phyloP scores from a whole-genome alignment of 2,329 filamentous ascomycete genomes.

The Hypoxylon sp. region DNA sequence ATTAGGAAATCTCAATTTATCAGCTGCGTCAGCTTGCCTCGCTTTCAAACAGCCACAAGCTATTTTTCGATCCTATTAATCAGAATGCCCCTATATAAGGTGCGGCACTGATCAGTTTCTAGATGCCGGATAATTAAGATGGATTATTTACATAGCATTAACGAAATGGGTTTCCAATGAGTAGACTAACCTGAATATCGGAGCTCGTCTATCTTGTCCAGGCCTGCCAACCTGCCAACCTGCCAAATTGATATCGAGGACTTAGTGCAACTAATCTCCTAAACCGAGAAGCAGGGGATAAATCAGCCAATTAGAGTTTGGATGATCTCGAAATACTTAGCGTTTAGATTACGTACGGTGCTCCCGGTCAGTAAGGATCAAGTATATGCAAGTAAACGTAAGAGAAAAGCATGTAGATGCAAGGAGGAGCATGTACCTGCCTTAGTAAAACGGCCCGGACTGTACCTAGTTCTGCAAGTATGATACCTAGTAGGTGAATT shows the following conservation, averaged over 20 bases:
- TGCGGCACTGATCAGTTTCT: constrained; percentile 7
- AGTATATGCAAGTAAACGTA: constrained; percentile 36
- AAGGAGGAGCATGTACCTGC: constrained; percentile 25
- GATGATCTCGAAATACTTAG: constrained; percentile 36
- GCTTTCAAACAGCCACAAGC: neutral
- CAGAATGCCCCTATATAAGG: neutral
- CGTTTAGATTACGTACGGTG: constrained; percentile 30
- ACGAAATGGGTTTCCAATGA: constrained; percentile 13
- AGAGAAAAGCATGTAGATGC: constrained; percentile 27
- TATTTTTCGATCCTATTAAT: neutral
- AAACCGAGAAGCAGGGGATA: constrained; percentile 9
- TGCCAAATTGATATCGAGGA: constrained; percentile 21
- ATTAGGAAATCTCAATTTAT: constrained; percentile 11
- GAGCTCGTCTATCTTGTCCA: constrained; percentile 9
- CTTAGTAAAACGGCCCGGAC: constrained; percentile 11
- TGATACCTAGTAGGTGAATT: constrained; percentile 28
- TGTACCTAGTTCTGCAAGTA: constrained; percentile 24
- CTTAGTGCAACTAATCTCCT: constrained; percentile 3
- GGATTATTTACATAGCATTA: constrained; percentile 30
- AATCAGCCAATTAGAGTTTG: constrained; percentile 29
- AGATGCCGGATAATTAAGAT: neutral
- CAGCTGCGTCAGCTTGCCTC: constrained; percentile 28
- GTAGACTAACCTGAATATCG: neutral
- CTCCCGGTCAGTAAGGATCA: constrained; percentile 30
- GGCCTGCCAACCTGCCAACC: neutral